Percentiles rank a stretch among this genome's conserved stretches.
Conservation (phyloP, 208 protist genomes). For the Trypanosoma melophagium region DNA sequence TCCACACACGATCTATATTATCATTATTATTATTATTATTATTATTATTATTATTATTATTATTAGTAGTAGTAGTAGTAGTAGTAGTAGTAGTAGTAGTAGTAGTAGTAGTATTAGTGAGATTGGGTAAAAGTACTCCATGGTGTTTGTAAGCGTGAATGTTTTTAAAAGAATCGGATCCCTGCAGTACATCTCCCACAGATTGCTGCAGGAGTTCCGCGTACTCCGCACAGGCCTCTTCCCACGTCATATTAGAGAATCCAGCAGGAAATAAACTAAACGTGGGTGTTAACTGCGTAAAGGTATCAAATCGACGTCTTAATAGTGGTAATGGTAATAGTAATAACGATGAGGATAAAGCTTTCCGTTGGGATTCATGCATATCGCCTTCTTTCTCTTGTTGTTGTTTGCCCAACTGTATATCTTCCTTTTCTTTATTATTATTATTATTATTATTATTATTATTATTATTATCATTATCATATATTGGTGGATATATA, state of each 20-base stretch:
- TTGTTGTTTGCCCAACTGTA: no score
- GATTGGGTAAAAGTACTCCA: conserved; percentile 12
- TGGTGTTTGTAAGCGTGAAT: conserved; percentile 20
- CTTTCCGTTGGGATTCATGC: no score
- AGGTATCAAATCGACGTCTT: conserved; percentile 3
- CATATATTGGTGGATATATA: background rate
- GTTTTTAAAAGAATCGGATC: conserved; percentile 9
- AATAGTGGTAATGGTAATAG: background rate
- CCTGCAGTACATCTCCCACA: conserved; percentile 7
- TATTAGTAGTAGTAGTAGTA: no score
- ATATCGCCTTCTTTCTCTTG: no score
- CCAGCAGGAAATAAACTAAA: conserved; percentile 17
- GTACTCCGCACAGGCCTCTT: background rate
- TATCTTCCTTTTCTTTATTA: no score
- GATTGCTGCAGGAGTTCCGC: background rate
- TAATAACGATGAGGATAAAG: no score
- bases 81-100: no score
- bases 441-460: no score
- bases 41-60: background rate
- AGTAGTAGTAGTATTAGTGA: no score
- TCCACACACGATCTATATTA: background rate
- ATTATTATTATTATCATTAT: no score
- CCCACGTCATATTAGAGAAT: conserved; percentile 6
- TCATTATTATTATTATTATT: background rate
- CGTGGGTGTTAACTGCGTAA: background rate